phyloP scores from a whole-genome alignment of 116 monocot species.

The Dioscorea cayenensis region DNA sequence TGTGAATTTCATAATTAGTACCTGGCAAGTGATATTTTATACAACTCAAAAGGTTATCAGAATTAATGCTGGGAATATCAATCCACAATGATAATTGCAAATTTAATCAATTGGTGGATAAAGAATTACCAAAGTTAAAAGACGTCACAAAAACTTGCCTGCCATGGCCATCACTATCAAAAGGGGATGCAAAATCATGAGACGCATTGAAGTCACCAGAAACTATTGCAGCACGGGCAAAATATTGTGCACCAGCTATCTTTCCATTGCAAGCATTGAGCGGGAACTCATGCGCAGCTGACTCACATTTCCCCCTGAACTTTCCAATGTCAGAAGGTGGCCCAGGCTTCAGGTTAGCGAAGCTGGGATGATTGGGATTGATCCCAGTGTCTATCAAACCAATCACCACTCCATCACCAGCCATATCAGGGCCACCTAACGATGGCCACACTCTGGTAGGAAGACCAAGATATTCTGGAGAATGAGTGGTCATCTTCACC shows the following conservation, averaged over 20 bases:
- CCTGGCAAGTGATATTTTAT: too few relatives aligned
- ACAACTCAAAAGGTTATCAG: too few relatives aligned
- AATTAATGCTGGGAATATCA: too few relatives aligned
- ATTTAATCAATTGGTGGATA: neutral
- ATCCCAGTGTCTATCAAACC: slow-evolving; percentile 72
- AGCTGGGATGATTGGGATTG: slow-evolving; percentile 64
- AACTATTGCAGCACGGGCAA: slow-evolving; percentile 46
- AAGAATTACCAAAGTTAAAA: too few relatives aligned
- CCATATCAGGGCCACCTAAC: slow-evolving; percentile 34
- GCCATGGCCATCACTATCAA: slow-evolving; percentile 85
- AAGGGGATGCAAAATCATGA: slow-evolving; percentile 49
- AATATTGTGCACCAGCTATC: slow-evolving; percentile 59
- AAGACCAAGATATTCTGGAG: slow-evolving; percentile 52
- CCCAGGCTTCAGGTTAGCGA: slow-evolving; percentile 17
- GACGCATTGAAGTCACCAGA: slow-evolving; percentile 55
- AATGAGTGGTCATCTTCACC: slow-evolving; percentile 54
- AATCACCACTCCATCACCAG: slow-evolving; percentile 65
- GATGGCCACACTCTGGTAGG: slow-evolving; percentile 42
- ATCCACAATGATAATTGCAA: neutral
- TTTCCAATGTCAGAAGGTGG: neutral
- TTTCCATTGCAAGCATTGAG: slow-evolving; percentile 54
- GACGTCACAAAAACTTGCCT: slow-evolving; percentile 22
- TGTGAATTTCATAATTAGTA: too few relatives aligned
- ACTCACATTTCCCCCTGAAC: slow-evolving; percentile 50
- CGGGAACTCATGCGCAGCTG: slow-evolving; percentile 39